phyloP scores from a whole-genome alignment of 768 basidiomycete species.

The Wakefieldia striispora region DNA sequence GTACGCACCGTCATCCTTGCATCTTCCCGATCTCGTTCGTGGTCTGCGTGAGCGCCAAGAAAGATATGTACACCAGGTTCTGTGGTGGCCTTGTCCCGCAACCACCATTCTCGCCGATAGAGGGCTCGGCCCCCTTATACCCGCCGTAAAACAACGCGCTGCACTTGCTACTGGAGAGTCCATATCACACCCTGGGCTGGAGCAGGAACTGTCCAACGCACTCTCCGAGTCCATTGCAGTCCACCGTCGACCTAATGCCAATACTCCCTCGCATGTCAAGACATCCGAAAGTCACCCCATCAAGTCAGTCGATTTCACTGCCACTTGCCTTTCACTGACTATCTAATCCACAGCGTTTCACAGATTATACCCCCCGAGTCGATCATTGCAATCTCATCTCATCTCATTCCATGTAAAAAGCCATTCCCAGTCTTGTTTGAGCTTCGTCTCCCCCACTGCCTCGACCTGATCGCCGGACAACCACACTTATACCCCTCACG shows the following conservation, averaged over 20 bases:
- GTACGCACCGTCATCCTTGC: slow-evolving; percentile 64
- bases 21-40: slow-evolving; percentile 55
- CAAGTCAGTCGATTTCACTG: slow-evolving; percentile 50
- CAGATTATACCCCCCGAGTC: slow-evolving; percentile 54
- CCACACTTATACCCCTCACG: slow-evolving; percentile 45
- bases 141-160: slow-evolving; percentile 22
- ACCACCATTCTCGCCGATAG: not conserved
- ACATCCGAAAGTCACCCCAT: slow-evolving; percentile 83
- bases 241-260: not conserved
- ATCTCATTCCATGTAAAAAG: slow-evolving; percentile 21
- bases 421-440: slow-evolving; percentile 36
- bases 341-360: slow-evolving; percentile 42
- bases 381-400: slow-evolving; percentile 40
- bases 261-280: slow-evolving; percentile 39
- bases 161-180: slow-evolving; percentile 19
- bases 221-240: slow-evolving; percentile 44
- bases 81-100: slow-evolving; percentile 49
- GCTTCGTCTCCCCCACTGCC: slow-evolving; percentile 29
- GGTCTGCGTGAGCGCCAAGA: slow-evolving; percentile 54
- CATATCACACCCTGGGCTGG: slow-evolving; percentile 31
- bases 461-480: slow-evolving; percentile 38
- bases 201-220: slow-evolving; percentile 52
- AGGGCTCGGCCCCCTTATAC: slow-evolving; percentile 14
- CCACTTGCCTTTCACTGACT: not conserved
- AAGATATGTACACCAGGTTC: slow-evolving; percentile 31